phyloP scores from a whole-genome alignment of 2,329 filamentous ascomycete genomes.

The Xylaria hypoxylon region DNA sequence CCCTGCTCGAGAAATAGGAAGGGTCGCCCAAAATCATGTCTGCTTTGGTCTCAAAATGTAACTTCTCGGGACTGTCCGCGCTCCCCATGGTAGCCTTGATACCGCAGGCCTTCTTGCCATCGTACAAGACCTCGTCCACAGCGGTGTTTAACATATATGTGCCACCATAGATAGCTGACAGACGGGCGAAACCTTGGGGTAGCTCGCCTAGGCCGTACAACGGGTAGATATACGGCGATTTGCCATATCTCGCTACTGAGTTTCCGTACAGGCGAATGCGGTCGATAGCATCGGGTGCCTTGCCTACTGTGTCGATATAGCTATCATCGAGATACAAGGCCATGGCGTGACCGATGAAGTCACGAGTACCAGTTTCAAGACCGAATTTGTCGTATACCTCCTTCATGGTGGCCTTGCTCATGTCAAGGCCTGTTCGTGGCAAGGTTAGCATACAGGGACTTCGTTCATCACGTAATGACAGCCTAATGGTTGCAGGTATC shows the following conservation, averaged over 20 bases:
- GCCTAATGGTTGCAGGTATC: constrained; percentile 1
- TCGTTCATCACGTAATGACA: constrained; percentile 1
- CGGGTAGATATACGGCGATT: constrained; percentile 99
- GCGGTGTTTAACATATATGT: constrained; percentile 99
- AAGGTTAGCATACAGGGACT: constrained; percentile 21
- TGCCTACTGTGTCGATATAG: constrained; percentile 80
- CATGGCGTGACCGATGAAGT: constrained; percentile 99
- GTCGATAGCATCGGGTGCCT: constrained; percentile 85
- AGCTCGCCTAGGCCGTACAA: constrained; percentile 97
- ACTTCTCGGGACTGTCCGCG: constrained; percentile 73
- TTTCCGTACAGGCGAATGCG: constrained; percentile 97
- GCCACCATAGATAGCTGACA: constrained; percentile 97
- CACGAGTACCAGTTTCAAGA: constrained; percentile 86
- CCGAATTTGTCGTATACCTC: constrained; percentile 99
- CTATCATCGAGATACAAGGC: constrained; percentile 91
- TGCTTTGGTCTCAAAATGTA: constrained; percentile 96
- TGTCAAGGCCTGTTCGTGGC: constrained; percentile 76
- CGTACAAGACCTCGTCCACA: constrained; percentile 89
- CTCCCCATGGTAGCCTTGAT: constrained; percentile 98
- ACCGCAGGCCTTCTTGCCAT: constrained; percentile 85
- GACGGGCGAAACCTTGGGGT: constrained; percentile 95
- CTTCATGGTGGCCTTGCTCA: constrained; percentile 87
- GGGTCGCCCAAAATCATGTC: constrained; percentile 97
- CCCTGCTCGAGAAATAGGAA: constrained; percentile 94
- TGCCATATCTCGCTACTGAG: constrained; percentile 96